Percentiles rank a stretch among this genome's conserved stretches.
phyloP scores from a whole-genome alignment of 129 eudicot genomes.

The Kitagawia praeruptora region DNA sequence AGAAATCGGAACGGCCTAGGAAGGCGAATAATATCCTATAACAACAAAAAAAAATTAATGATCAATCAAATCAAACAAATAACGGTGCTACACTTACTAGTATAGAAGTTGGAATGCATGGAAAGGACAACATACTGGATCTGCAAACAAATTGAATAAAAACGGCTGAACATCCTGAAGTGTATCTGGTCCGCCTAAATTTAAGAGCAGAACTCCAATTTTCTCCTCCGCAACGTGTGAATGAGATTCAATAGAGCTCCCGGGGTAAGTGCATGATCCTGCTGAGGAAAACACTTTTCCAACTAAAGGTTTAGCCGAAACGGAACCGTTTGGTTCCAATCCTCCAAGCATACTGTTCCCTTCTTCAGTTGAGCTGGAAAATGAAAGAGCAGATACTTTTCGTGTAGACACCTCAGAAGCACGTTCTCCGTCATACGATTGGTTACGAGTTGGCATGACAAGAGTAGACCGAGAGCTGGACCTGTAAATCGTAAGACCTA shows the following conservation, averaged over 20 bases:
- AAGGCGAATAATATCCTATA: slow-evolving; percentile 83
- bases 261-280: slow-evolving; percentile 31
- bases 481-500: slow-evolving; percentile 21
- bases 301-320: slow-evolving; percentile 20
- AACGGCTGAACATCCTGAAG: slow-evolving; percentile 94
- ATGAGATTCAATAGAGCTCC: slow-evolving; percentile 32
- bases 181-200: slow-evolving; percentile 94
- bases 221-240: slow-evolving; percentile 52
- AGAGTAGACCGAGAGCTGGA: slow-evolving; percentile 17
- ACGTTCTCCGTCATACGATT: slow-evolving; percentile 16
- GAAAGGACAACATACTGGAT: slow-evolving; percentile 66
- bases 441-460: slow-evolving; percentile 14
- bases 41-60: slow-evolving; percentile 5
- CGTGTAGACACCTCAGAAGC: slow-evolving; percentile 7
- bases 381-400: slow-evolving; percentile 13
- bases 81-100: not conserved
- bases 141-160: slow-evolving; percentile 83
- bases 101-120: not conserved
- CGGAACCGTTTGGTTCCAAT: slow-evolving; percentile 20
- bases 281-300: slow-evolving; percentile 42
- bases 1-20: slow-evolving; percentile 78
- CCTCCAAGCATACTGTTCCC: slow-evolving; percentile 17
- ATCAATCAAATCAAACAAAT: not conserved
- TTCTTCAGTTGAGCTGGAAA: slow-evolving; percentile 22
- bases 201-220: slow-evolving; percentile 81